Evolutionary conservation across 2,329 filamentous ascomycete species (phyloP), one percentile per base, ranked within the genome.

Genomic region (Ramichloridium luteum): DNA sequence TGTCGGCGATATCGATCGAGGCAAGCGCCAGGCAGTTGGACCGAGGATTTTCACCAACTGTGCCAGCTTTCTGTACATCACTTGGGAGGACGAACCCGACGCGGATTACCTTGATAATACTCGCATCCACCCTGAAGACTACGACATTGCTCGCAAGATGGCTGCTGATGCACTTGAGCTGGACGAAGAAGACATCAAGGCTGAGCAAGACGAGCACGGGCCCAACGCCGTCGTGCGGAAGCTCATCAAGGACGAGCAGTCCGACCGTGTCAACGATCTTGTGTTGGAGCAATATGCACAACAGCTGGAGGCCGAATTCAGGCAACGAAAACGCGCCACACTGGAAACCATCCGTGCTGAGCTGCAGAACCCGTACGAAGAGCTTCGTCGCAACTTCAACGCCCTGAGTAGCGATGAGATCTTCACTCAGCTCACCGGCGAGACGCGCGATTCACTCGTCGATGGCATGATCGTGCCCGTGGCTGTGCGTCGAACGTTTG

Each of bases 141-240:
- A 98, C 57, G 90, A 98, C 46, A 77, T 98, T 39, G 90, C 85
- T 29, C 82, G 88, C 46, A 98, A 98, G 61, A 96, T 98, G 79
- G 90, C 90, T 13, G 90, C 90, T 3, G 90, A 98, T 64, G 90
- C 90, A 11, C 67, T 98, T 28, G 88, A 94, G 54, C 69, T 98
- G 44, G 90, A 98, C 47, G 90, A 98, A 59, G 90, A 98, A 62
- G 90, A 98, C 49, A 84, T 98, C 53, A 92, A 93, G 58, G 84
- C 81, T 1, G 86, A 96, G 60, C 80, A 80, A 4, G 83, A 93
- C 43, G 84, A 94, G 50, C 83, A 85, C 41, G 90, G 90, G 1
- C 69, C 80, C 0, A 85, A 82, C 11, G 90, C 88, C 5, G 86
- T 96, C 45, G 83, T 98, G 33, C 78, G 86, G 40, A 92, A 88